A percentile compares a stretch with the other conserved stretches of the same genome.
These are phyloP conservation scores for Neurospora cerealis DNA, from an alignment of 495 filamentous ascomycete genomes.

Conservation along the genomic window DNA sequence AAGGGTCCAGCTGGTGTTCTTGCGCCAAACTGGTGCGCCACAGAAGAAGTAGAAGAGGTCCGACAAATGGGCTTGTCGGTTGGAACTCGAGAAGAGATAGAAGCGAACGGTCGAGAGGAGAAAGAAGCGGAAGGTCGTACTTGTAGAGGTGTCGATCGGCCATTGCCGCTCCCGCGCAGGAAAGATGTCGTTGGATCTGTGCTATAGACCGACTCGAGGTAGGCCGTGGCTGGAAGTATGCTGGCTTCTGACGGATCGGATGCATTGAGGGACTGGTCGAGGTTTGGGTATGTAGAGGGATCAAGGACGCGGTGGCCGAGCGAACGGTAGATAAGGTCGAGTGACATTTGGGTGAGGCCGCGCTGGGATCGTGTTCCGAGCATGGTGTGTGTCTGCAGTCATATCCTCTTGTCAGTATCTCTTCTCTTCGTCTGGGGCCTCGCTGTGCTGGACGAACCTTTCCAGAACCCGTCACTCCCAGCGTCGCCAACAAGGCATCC, in stretches of 20 bases:
- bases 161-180: slow-evolving; percentile 16
- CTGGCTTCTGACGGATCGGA: slow-evolving; percentile 78
- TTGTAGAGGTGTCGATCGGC: not conserved
- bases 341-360: slow-evolving; percentile 81
- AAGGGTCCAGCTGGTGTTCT: not conserved
- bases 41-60: not conserved
- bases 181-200: slow-evolving; percentile 47
- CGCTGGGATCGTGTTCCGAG: slow-evolving; percentile 78
- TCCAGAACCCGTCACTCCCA: slow-evolving; percentile 92
- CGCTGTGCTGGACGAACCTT: slow-evolving; percentile 52
- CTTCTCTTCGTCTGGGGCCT: slow-evolving; percentile 3
- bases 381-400: slow-evolving; percentile 84
- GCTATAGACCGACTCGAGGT: slow-evolving; percentile 68
- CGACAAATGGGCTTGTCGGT: slow-evolving; percentile 8
- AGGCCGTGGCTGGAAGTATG: slow-evolving; percentile 63
- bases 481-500: slow-evolving; percentile 82
- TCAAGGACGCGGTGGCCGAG: slow-evolving; percentile 58
- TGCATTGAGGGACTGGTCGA: slow-evolving; percentile 60
- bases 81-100: slow-evolving; percentile 6
- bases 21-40: not conserved
- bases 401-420: slow-evolving; percentile 11
- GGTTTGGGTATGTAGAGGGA: slow-evolving; percentile 44
- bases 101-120: slow-evolving; percentile 27
- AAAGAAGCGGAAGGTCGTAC: slow-evolving; percentile 44
- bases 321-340: slow-evolving; percentile 81